phyloP scores from a whole-genome alignment of 2,329 filamentous ascomycete species.

The Sporothrix schenckii region DNA sequence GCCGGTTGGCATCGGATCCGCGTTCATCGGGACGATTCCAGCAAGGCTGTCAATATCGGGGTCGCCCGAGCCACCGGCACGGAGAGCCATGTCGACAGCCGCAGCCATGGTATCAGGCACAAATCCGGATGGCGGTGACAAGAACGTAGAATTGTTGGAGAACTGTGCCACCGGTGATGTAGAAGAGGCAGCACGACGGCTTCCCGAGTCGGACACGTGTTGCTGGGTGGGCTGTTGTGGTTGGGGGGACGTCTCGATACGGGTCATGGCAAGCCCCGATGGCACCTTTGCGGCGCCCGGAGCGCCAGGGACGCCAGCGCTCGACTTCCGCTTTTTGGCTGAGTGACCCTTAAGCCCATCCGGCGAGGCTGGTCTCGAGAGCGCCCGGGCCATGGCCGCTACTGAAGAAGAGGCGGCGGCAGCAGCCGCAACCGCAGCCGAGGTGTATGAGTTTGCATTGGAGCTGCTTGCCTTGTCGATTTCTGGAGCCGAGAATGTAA shows the following conservation, averaged over 20 bases:
- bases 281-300: constrained; percentile 61
- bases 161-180: constrained; percentile 56
- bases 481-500: constrained; percentile 36
- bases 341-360: constrained; percentile 64
- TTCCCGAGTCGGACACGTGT: constrained; percentile 40
- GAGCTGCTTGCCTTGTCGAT: neutral
- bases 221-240: constrained; percentile 43
- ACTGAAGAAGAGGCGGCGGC: constrained; percentile 40
- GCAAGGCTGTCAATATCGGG: constrained; percentile 36
- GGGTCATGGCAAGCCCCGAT: constrained; percentile 77
- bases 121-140: constrained; percentile 41
- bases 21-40: constrained; percentile 34
- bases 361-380: constrained; percentile 76
- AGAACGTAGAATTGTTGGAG: constrained; percentile 51
- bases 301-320: constrained; percentile 50
- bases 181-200: constrained; percentile 44
- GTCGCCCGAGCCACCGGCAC: constrained; percentile 34
- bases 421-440: constrained; percentile 34
- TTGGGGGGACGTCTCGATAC: constrained; percentile 64
- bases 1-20: constrained; percentile 42
- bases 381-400: constrained; percentile 51
- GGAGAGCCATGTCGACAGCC: constrained; percentile 36
- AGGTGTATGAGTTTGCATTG: neutral
- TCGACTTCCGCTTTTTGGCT: constrained; percentile 82
- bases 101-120: constrained; percentile 36